Evolutionary conservation across 2,329 filamentous ascomycete species (phyloP).

Genomic region (Gyromitra esculenta): DNA sequence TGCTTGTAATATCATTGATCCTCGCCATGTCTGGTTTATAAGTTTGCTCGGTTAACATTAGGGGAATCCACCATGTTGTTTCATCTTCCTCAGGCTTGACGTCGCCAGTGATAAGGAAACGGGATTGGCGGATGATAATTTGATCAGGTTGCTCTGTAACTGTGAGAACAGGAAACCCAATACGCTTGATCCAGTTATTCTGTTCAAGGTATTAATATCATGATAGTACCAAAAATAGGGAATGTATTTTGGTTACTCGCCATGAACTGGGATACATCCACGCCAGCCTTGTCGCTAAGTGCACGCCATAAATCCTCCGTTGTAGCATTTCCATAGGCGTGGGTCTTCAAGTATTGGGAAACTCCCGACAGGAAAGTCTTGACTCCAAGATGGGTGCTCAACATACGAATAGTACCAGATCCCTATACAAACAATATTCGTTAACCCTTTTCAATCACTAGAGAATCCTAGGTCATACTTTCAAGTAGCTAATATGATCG

Average conservation of each 20-base stretch:
- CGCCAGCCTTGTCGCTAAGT: constrained; percentile 83
- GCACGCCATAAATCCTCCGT: constrained; percentile 92
- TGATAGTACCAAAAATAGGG: constrained; percentile 5
- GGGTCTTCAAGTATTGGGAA: constrained; percentile 84
- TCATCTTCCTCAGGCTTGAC: constrained; percentile 89
- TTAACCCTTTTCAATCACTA: constrained; percentile 2
- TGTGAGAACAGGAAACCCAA: constrained; percentile 91
- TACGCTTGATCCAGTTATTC: constrained; percentile 91
- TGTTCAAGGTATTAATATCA: constrained; percentile 54
- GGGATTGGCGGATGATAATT: constrained; percentile 82
- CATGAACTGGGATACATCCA: constrained; percentile 89
- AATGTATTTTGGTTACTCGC: constrained; percentile 58
- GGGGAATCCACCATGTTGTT: constrained; percentile 94
- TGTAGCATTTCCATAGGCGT: constrained; percentile 79
- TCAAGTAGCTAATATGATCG: constrained; percentile 90
- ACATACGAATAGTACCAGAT: constrained; percentile 94
- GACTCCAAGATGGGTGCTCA: constrained; percentile 86
- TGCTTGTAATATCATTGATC: constrained; percentile 76
- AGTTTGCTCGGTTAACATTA: constrained; percentile 81
- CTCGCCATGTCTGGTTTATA: constrained; percentile 65
- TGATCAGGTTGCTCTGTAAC: constrained; percentile 84
- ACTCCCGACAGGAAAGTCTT: constrained; percentile 92
- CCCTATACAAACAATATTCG: constrained; percentile 70
- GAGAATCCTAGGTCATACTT: constrained; percentile 33
- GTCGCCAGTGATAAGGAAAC: constrained; percentile 92